Conservation (phyloP, 129 eudicot species). For the Sambucus nigra region DNA sequence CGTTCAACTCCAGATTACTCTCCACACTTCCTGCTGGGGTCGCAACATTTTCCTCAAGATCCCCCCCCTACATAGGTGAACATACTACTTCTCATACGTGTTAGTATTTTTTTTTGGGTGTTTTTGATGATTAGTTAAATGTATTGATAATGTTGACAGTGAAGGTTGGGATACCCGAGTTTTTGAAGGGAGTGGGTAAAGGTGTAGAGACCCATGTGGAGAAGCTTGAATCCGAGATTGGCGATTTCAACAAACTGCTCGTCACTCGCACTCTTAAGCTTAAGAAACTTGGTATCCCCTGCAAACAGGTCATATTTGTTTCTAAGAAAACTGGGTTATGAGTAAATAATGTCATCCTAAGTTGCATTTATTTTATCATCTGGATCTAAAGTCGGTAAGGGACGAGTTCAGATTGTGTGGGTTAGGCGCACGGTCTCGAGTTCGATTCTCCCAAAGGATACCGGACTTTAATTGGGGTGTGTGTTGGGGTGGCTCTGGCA, state of each 20-base stretch:
- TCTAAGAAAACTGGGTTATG: no score
- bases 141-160: conserved; percentile 28
- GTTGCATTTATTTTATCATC: no score
- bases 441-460: no score
- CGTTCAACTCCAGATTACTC: conserved; percentile 13
- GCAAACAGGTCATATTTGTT: conserved; percentile 45
- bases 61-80: conserved; percentile 53
- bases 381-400: no score
- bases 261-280: conserved; percentile 73
- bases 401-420: no score
- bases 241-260: conserved; percentile 71
- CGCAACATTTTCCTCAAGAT: conserved; percentile 57
- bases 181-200: conserved; percentile 72
- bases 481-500: no score
- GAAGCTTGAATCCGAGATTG: conserved; percentile 77
- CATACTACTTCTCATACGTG: neutral
- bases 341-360: no score
- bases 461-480: no score
- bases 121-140: neutral
- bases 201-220: conserved; percentile 76
- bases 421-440: no score
- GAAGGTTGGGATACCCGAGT: conserved; percentile 88
- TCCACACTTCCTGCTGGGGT: conserved; percentile 20
- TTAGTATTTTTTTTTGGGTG: neutral
- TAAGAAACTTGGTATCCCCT: conserved; percentile 66